Evolutionary conservation across 306 rosid genomes (phyloP).

Genomic region (Lagenaria siceraria): DNA sequence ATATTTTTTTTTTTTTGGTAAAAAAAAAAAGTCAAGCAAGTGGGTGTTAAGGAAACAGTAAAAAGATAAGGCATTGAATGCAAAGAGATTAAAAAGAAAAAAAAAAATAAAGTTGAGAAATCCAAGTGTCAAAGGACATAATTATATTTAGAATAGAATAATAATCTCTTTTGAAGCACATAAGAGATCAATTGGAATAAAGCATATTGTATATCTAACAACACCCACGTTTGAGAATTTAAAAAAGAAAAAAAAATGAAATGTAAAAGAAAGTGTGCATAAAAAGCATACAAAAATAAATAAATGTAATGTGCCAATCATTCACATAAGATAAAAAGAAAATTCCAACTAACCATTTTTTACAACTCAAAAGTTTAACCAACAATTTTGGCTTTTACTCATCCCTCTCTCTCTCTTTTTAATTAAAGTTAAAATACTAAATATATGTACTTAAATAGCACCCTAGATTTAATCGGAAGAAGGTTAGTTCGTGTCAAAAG

Average conservation of each 20-base stretch:
- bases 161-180: background rate
- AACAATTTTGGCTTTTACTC: background rate
- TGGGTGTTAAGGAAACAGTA: background rate
- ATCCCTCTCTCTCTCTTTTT: background rate
- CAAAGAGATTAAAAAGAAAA: background rate
- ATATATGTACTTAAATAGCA: too few relatives aligned
- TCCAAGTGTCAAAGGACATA: background rate
- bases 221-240: background rate
- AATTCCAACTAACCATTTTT: background rate
- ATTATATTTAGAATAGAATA: background rate
- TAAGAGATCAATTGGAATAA: background rate
- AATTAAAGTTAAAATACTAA: too few relatives aligned
- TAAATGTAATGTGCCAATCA: background rate
- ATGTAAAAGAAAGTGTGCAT: background rate
- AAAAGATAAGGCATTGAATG: background rate
- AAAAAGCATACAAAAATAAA: background rate
- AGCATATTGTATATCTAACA: background rate
- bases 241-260: background rate
- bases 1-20: too few relatives aligned
- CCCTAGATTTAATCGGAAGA: too few relatives aligned
- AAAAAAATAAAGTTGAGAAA: background rate
- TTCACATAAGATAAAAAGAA: background rate
- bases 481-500: too few relatives aligned
- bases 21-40: background rate
- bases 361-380: background rate